Conservation (phyloP, 108 stramenopile genomes). For the Skeletonema costatum region DNA sequence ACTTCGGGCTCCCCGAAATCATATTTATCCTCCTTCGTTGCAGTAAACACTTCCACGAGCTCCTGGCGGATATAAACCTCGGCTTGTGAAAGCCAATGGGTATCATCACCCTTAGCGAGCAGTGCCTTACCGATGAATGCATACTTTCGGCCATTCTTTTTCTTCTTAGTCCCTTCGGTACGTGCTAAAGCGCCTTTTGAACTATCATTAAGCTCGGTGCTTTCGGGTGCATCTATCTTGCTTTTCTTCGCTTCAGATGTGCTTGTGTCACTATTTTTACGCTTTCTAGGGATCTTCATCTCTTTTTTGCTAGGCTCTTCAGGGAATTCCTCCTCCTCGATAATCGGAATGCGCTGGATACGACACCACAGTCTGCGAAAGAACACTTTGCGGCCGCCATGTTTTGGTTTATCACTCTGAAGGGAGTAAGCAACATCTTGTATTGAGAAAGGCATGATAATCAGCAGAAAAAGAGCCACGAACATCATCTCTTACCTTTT, state of each 20-base stretch:
- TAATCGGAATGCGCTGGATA: conserved; percentile 74
- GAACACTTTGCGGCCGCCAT: conserved; percentile 90
- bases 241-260: not conserved
- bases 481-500: not conserved
- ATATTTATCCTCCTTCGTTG: conserved; percentile 54
- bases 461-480: not conserved
- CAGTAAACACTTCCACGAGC: conserved; percentile 75
- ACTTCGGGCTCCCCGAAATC: conserved; percentile 24
- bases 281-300: not conserved
- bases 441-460: not conserved
- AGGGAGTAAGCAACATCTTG: not conserved
- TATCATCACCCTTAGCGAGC: conserved; percentile 77
- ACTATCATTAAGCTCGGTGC: not conserved
- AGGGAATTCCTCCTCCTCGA: conserved; percentile 36
- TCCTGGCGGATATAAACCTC: conserved; percentile 81
- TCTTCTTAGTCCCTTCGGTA: not conserved
- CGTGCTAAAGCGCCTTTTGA: conserved; percentile 7
- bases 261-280: not conserved
- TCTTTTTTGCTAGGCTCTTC: conserved; percentile 47
- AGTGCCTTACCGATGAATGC: conserved; percentile 61
- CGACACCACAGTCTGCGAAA: conserved; percentile 90
- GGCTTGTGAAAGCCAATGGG: conserved; percentile 80
- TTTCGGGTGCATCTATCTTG: not conserved
- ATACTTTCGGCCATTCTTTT: not conserved
- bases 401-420: conserved; percentile 81